Conservation (phyloP, 352 stramenopile genomes). For the Globisporangium solare region DNA sequence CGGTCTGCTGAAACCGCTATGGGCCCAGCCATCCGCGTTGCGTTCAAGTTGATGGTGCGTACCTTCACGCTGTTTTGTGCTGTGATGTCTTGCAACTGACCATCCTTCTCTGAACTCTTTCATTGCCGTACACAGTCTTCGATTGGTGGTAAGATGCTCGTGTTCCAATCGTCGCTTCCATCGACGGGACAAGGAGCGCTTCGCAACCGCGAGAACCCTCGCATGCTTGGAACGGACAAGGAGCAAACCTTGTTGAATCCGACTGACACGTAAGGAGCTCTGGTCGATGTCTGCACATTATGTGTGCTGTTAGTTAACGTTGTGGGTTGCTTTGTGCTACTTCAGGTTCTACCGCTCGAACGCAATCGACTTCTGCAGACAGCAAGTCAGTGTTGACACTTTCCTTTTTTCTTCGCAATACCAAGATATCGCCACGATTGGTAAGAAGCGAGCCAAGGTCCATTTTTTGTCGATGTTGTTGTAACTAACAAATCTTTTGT, state of each 20-base stretch:
- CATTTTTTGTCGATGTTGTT: background rate
- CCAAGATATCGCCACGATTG: conserved; percentile 95
- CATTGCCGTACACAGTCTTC: conserved; percentile 41
- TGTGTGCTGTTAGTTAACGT: conserved; percentile 1
- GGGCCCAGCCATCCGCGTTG: conserved; percentile 90
- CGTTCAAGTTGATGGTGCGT: conserved; percentile 96
- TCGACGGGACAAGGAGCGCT: conserved; percentile 71
- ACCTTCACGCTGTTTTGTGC: conserved; percentile 78
- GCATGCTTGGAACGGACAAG: conserved; percentile 81
- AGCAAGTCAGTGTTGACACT: conserved; percentile 99
- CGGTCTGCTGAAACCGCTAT: conserved; percentile 74
- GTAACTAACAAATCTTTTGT: background rate
- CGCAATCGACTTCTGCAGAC: conserved; percentile 95
- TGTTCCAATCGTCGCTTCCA: conserved; percentile 85
- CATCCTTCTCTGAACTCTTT: conserved; percentile 13
- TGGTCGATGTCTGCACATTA: no score
- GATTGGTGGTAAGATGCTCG: conserved; percentile 86
- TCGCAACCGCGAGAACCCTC: conserved; percentile 81
- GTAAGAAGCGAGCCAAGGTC: conserved; percentile 19
- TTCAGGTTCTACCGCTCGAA: conserved; percentile 88
- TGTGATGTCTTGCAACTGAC: conserved; percentile 12
- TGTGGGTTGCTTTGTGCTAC: background rate
- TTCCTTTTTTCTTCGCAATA: conserved; percentile 96
- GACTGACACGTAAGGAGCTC: conserved; percentile 57
- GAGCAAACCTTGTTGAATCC: conserved; percentile 89